Percentiles rank a stretch among this genome's conserved stretches.
These are phyloP conservation scores for Carex cristatella DNA, from an alignment of 176 grass and related monocot species.

Conservation along the genomic window DNA sequence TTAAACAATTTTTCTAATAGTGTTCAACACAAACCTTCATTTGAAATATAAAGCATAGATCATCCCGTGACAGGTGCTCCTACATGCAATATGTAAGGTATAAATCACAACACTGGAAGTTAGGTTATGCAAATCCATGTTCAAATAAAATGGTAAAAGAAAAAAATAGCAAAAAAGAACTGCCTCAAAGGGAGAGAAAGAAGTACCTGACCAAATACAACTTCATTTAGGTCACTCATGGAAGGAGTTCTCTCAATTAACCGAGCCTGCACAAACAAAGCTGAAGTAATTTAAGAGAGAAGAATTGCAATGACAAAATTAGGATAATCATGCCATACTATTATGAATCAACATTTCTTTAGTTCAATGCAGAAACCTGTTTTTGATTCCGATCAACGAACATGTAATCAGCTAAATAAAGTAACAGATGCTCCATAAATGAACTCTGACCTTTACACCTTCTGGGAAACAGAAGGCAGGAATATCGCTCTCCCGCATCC, in stretches of 20 bases:
- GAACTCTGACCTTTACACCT: conserved; percentile 75
- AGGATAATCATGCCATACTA: not conserved
- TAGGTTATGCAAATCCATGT: conserved; percentile 2
- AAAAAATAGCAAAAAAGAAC: conserved; percentile 6
- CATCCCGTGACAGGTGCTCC: conserved; percentile 89
- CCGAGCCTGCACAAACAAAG: conserved; percentile 56
- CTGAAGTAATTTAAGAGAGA: conserved; percentile 15
- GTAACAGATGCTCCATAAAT: not conserved
- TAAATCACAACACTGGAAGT: conserved; percentile 24
- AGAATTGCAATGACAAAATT: not conserved
- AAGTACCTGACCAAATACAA: conserved; percentile 96
- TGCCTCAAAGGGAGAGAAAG: not conserved
- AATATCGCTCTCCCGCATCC: conserved; percentile 71
- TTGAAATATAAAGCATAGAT: conserved; percentile 82
- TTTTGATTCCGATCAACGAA: not conserved
- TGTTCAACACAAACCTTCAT: conserved; percentile 62
- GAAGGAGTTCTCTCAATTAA: conserved; percentile 94
- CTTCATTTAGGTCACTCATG: conserved; percentile 96
- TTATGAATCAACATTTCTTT: conserved; percentile 4
- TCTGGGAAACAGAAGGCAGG: conserved; percentile 97
- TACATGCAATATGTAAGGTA: conserved; percentile 34
- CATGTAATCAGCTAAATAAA: not conserved
- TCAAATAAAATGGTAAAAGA: not conserved
- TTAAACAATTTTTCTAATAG: conserved; percentile 14
- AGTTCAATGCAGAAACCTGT: not conserved